phyloP scores from a whole-genome alignment of 139 green algal species.

The Pseudopediastrum boryanum region DNA sequence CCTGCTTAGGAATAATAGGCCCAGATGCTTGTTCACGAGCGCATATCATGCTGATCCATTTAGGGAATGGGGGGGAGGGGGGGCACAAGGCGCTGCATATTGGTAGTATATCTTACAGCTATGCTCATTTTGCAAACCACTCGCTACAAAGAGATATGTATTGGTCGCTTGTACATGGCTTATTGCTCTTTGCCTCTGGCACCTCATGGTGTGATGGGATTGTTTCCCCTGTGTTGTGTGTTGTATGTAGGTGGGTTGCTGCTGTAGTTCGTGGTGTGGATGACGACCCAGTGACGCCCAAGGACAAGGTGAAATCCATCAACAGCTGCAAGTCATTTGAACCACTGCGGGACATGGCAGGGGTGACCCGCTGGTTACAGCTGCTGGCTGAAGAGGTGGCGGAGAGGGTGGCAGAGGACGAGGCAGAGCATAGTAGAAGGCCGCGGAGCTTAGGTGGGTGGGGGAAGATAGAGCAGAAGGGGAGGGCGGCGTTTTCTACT shows the following conservation, averaged over 20 bases:
- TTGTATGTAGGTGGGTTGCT: conserved; percentile 34
- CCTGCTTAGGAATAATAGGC: no score
- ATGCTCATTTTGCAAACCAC: no score
- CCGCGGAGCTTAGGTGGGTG: conserved; percentile 58
- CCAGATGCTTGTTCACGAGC: no score
- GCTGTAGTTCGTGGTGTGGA: conserved; percentile 27
- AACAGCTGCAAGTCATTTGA: conserved; percentile 81
- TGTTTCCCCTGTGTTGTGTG: no score
- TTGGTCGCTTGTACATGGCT: no score
- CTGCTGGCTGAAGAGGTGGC: conserved; percentile 83
- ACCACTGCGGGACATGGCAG: conserved; percentile 47
- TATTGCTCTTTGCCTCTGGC: no score
- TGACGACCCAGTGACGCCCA: conserved; percentile 36
- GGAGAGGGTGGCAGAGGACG: conserved; percentile 60
- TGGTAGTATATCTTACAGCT: no score
- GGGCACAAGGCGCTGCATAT: no score
- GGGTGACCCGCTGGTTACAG: conserved; percentile 61
- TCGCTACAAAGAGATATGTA: no score
- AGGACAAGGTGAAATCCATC: conserved; percentile 45
- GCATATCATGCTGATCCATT: no score
- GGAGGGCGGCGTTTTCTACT: neutral
- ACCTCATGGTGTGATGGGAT: no score
- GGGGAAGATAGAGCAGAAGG: neutral
- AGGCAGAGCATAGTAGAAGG: conserved; percentile 48
- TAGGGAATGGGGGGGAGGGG: no score